Percentiles rank a stretch among this genome's conserved stretches.
Conservation (phyloP, 352 stramenopile species). For the Phytophthora hybrid region DNA sequence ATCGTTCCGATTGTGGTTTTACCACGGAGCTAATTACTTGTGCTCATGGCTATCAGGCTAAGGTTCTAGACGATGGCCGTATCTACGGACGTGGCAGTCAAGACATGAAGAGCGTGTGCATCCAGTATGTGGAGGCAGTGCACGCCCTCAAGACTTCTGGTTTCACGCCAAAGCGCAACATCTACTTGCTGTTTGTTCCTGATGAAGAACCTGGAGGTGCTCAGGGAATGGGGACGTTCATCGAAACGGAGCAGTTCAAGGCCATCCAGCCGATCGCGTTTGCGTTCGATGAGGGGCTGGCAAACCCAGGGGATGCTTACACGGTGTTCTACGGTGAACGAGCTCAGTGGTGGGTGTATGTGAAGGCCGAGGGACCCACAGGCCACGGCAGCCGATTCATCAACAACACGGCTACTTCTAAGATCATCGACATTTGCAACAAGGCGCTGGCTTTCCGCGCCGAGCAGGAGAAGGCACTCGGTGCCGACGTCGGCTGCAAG, state of each 20-base stretch:
- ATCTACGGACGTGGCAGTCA: constrained; percentile 95
- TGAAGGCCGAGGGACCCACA: constrained; percentile 79
- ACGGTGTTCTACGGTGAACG: constrained; percentile 98
- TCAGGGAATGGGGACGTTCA: constrained; percentile 94
- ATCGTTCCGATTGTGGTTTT: neutral
- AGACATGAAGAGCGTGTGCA: constrained; percentile 98
- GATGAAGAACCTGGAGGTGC: constrained; percentile 95
- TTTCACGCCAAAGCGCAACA: constrained; percentile 87
- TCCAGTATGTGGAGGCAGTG: constrained; percentile 96
- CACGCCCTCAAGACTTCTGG: constrained; percentile 63
- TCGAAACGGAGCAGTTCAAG: constrained; percentile 87
- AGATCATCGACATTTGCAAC: constrained; percentile 92
- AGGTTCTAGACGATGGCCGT: constrained; percentile 87
- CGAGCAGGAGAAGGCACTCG: constrained; percentile 89
- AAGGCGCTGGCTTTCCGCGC: constrained; percentile 90
- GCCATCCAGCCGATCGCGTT: constrained; percentile 87
- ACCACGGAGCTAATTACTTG: neutral
- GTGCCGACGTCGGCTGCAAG: constrained; percentile 81
- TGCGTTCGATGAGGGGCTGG: constrained; percentile 96
- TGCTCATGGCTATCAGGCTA: constrained; percentile 73
- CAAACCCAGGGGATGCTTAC: constrained; percentile 89
- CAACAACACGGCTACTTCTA: constrained; percentile 94
- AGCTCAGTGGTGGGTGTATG: constrained; percentile 93
- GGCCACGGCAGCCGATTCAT: constrained; percentile 96
- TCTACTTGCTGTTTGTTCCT: constrained; percentile 94